phyloP scores from a whole-genome alignment of 2,329 filamentous ascomycete genomes.

The Claviceps sorghi region DNA sequence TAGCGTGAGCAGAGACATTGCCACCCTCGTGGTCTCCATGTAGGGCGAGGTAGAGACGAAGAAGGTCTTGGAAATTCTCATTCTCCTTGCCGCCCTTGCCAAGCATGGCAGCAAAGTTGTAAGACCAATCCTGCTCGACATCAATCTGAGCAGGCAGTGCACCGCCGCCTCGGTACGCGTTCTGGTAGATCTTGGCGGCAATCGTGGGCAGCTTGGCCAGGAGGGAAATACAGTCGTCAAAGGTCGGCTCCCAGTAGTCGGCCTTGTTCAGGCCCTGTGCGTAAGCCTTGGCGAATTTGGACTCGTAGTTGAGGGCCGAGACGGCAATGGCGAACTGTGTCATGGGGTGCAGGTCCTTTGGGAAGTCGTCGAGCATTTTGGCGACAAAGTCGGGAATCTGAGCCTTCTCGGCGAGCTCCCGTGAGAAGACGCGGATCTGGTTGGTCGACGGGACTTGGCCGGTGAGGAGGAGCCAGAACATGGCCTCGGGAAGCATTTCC shows the following conservation, averaged over 20 bases:
- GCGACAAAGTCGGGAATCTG: slow-evolving; percentile 69
- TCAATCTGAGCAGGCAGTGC: slow-evolving; percentile 66
- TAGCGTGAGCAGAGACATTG: slow-evolving; percentile 91
- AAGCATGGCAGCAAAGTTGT: slow-evolving; percentile 95
- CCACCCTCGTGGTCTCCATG: slow-evolving; percentile 98
- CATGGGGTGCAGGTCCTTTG: slow-evolving; percentile 88
- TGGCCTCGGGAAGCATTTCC: slow-evolving; percentile 96
- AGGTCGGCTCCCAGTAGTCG: slow-evolving; percentile 97
- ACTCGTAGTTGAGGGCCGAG: slow-evolving; percentile 89
- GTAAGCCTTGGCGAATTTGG: slow-evolving; percentile 85
- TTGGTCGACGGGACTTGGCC: slow-evolving; percentile 72
- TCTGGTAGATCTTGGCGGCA: slow-evolving; percentile 95
- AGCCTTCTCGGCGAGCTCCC: slow-evolving; percentile 76
- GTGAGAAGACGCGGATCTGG: slow-evolving; percentile 71
- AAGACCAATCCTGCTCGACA: slow-evolving; percentile 82
- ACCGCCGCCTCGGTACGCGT: slow-evolving; percentile 62
- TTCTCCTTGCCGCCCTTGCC: slow-evolving; percentile 80
- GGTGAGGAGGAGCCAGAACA: slow-evolving; percentile 98
- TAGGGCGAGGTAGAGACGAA: slow-evolving; percentile 85
- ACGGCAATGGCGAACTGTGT: slow-evolving; percentile 94
- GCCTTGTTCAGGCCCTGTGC: slow-evolving; percentile 84
- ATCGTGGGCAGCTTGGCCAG: slow-evolving; percentile 94
- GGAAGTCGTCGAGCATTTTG: slow-evolving; percentile 81
- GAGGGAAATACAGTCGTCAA: slow-evolving; percentile 86
- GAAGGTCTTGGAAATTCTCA: slow-evolving; percentile 86